Conservation (phyloP, 2,329 filamentous ascomycete genomes). For the Cytospora schulzeri region DNA sequence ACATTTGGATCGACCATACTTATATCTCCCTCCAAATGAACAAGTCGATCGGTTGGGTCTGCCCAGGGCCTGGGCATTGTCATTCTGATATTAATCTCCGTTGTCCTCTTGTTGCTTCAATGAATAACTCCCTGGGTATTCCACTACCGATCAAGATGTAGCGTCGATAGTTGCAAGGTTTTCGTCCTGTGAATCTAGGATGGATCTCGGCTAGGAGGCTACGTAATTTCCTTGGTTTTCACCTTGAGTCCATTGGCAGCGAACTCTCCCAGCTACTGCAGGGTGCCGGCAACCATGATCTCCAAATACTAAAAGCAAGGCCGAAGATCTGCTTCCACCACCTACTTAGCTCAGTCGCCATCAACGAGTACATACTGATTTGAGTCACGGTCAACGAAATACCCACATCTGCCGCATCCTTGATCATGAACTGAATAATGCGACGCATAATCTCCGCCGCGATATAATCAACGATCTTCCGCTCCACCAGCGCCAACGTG, state of each 20-base stretch:
- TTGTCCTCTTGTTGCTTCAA: no score
- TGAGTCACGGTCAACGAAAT: slow-evolving; percentile 1
- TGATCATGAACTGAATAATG: slow-evolving; percentile 4
- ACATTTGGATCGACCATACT: no score
- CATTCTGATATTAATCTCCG: no score
- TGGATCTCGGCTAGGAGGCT: no score
- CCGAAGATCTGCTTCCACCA: slow-evolving; percentile 14
- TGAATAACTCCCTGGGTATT: no score
- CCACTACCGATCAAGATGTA: no score
- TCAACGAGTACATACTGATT: slow-evolving; percentile 21
- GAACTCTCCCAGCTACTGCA: not conserved
- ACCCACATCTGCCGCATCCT: slow-evolving; percentile 7
- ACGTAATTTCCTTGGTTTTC: no score
- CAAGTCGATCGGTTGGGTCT: no score
- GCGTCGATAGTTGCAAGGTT: no score
- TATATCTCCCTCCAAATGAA: no score
- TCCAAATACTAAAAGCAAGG: slow-evolving; percentile 12
- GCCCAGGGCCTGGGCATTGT: no score
- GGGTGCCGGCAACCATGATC: not conserved
- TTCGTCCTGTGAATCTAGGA: no score
- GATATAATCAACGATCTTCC: not conserved
- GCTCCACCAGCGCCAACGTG: slow-evolving; percentile 28
- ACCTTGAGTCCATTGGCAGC: not conserved
- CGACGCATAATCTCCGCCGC: not conserved
- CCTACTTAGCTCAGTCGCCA: slow-evolving; percentile 22